Evolutionary conservation across 306 rosid genomes (phyloP), one percentile per base, ranked within the genome.

Genomic region (Mimosa bimucronata): DNA sequence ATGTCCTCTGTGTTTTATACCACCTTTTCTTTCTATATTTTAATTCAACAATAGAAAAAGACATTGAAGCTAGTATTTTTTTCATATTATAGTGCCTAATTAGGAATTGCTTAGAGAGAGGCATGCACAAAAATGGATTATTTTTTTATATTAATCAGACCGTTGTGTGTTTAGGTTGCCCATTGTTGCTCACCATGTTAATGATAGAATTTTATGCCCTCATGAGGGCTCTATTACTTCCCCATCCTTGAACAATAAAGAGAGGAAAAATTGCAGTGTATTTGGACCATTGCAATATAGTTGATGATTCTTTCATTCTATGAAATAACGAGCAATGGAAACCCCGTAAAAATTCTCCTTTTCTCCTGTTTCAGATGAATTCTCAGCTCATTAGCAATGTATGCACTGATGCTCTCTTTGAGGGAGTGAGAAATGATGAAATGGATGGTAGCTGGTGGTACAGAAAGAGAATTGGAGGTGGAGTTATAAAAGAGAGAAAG

Each of bases 351-450:
- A 74, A 26, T 62, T 74, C 69, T 21, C 72, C 52, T 50, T 40
- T 74, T 62, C 70, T 73, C n/a, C 69, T n/a, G 25, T 68, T 25
- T 71, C 85, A 95, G 99, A 98, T 95, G 75, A 95, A 95, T 89
- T 95, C 99, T 78, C 99, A 95, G 85, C 97, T 95, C 79, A 93
- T 95, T 83, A 95, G 99, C 85, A 95, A 95, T 85, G 92, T 95
- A 15, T 71, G 75, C 61, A 71, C 10, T 71, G 75, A 45, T 18
- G 75, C 61, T 3, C 98, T 95, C 62, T 95, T 98, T 14, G 99
- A 57, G 6, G 64, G 30, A 57, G 64, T 23, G 64, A 23, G 34
- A 11, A 26, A 58, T 58, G 18, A 58, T 58, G 18, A 25, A 18
- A 1, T 10, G 18, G 66, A 7, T 58, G 64, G 64, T 23, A 0